A percentile compares a stretch with the other conserved stretches of the same genome.
These are phyloP conservation scores for Exserohilum turcica DNA, from an alignment of 2,329 filamentous ascomycete species.

Conservation along the genomic window DNA sequence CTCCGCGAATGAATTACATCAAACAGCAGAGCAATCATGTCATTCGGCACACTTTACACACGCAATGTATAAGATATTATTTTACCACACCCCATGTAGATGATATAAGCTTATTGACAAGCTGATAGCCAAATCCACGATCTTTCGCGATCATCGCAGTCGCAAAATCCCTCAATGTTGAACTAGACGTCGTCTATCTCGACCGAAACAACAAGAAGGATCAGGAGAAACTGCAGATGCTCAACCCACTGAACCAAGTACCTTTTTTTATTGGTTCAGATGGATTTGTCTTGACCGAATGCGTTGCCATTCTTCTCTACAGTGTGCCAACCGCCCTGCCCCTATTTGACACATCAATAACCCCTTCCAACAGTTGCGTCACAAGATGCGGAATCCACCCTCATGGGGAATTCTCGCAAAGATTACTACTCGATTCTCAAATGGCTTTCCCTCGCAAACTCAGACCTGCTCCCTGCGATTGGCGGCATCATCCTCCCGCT, in stretches of 20 bases:
- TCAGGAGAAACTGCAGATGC: not conserved
- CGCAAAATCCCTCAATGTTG: not conserved
- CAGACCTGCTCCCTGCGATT: not conserved
- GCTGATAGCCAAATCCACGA: not conserved
- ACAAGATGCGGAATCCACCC: not conserved
- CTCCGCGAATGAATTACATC: not conserved
- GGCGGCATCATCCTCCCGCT: not conserved
- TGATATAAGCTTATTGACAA: not conserved
- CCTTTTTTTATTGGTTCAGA: not conserved
- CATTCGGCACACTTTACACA: not conserved
- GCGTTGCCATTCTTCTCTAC: not conserved
- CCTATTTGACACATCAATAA: not conserved
- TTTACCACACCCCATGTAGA: not conserved
- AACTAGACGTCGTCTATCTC: not conserved
- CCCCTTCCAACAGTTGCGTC: not conserved
- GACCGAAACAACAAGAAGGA: not conserved
- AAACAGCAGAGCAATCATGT: not conserved
- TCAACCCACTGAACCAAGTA: not conserved
- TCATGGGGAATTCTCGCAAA: not conserved
- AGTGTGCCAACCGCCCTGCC: not conserved
- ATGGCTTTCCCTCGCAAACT: not conserved
- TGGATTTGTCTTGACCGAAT: not conserved
- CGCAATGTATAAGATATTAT: not conserved
- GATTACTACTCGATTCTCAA: not conserved
- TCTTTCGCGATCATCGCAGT: not conserved